Conservation (phyloP, 2,329 filamentous ascomycete genomes). For the Colletotrichum tropicicola region DNA sequence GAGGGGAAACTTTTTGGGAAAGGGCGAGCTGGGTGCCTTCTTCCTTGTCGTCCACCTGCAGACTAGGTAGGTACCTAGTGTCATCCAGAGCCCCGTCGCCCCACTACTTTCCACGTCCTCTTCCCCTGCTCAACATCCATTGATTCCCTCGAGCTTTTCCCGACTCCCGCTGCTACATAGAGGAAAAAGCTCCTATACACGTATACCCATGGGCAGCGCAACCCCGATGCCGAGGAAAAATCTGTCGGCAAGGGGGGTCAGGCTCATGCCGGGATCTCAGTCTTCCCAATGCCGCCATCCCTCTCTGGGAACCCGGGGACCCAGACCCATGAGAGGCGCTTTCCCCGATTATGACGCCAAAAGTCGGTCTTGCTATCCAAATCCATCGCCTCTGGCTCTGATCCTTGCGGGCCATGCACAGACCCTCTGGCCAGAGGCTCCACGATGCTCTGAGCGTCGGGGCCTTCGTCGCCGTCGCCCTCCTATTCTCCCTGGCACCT, state of each 20-base stretch:
- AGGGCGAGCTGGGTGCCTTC: neutral
- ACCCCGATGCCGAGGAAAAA: neutral
- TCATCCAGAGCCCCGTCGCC: neutral
- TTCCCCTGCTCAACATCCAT: constrained; percentile 1
- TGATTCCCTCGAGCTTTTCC: neutral
- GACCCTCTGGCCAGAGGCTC: constrained; percentile 9
- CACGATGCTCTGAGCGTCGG: constrained; percentile 14
- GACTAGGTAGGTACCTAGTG: too few relatives aligned
- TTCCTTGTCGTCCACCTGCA: neutral
- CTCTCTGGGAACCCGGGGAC: neutral
- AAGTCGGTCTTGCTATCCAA: constrained; percentile 12
- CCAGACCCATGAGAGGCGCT: neutral
- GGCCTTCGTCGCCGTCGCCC: neutral
- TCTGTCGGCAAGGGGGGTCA: neutral
- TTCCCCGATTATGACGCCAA: constrained; percentile 9
- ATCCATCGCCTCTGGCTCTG: neutral
- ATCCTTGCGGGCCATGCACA: constrained; percentile 11
- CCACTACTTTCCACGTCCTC: constrained; percentile 15
- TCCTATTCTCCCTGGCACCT: neutral
- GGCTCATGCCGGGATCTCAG: neutral
- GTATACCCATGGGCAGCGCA: neutral
- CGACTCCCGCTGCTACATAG: too few relatives aligned
- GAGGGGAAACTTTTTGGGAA: constrained; percentile 23
- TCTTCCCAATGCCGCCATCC: neutral
- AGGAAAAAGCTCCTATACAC: too few relatives aligned